Base-by-base conservation (phyloP, 352 stramenopile species). In the Globisporangium abappressorium region DNA sequence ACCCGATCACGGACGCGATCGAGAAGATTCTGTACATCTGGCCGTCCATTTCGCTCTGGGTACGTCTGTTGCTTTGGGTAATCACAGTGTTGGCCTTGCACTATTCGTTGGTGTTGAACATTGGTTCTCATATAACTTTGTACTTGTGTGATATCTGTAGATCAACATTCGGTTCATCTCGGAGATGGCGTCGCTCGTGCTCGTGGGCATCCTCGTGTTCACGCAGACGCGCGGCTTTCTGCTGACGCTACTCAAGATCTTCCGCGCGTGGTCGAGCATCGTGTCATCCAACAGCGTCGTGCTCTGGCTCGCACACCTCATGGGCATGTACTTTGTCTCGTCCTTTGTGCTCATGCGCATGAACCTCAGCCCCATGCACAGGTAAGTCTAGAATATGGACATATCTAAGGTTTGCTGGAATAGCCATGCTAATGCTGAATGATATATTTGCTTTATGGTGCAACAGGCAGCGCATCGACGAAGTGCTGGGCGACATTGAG, bases 301-400 rank as follows among this genome's bases (percentile, higher is more conserved):
- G 46, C 76, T 95, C 3, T 93, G 79, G 82, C 74, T 95, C 33
- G 87, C 87, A 18, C 83, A 95, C 43, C 77, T 95, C 49, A 95
- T 92, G 87, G 87, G 87, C 15, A 95, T 92, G 85, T 95, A 95
- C 72, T 95, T 95, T 67, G 81, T 95, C 38, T 95, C 87, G 34
- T 92, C 87, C 2, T 95, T 95, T 56, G 85, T 95, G 51, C 78
- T 95, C 67, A 95, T 95, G 87, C 83, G 87, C 26, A 93, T 95
- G 87, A 95, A 95, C 68, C 77, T 95, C 46, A 90, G 84, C 46
- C 70, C 82, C 5, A 68, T 78, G 46, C 84, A 95, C 49, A 68
- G 85, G 83, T 92, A 73, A 65, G 71, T 63, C 3, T 47, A 5
- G 53, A 9, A n/a, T n/a, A 49, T 49, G 15, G 41, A 22, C 20